Base-by-base conservation (phyloP, 129 eudicot species). In the Helianthus annuus region DNA sequence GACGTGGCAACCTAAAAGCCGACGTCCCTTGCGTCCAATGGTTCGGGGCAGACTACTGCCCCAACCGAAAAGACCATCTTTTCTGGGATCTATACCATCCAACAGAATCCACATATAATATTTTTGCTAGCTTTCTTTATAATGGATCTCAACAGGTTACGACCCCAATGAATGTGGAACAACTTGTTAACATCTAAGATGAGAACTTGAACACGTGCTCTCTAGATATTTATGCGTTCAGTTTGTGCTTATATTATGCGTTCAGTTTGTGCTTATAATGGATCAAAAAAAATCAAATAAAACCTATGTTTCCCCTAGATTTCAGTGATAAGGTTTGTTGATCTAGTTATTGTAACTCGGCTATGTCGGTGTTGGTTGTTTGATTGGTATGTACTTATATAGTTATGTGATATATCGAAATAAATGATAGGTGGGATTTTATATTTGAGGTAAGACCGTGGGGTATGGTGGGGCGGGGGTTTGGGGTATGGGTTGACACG, bases 71-170 rank as follows among this genome's bases (percentile, higher is more conserved):
- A 16, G 69, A 77, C 55, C 88, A 90, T 80, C 77, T 90, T 4
- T 90, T 90, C 57, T 90, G 97, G 97, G 97, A 90, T 69, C 73
- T 79, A 3, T 83, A 81, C 65, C 97, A 90, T 60, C 97, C 97
- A 15, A 83, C 95, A 0, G 87, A 90, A 54, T 72, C 69, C 2
- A 67, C 91, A 14, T 83, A 84, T 68, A 58, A 82, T 22, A 46
- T 81, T 0, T 53, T 90, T 68, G 79, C 87, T 0, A 78, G 81
- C 59, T 48, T n/a, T 11, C 67, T 88, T 16, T 87, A 60, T 63
- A 34, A 66, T 10, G 89, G 86, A 54, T 76, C 95, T 3, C 69
- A 51, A 32, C 40, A 79, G 9, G 51, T 71, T 48, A 77, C 80
- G 22, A 68, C 39, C 8, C 96, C 96, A 1, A 72, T 87, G 38